phyloP scores from a whole-genome alignment of 352 stramenopile genomes.

The Sclerospora graminicola region DNA sequence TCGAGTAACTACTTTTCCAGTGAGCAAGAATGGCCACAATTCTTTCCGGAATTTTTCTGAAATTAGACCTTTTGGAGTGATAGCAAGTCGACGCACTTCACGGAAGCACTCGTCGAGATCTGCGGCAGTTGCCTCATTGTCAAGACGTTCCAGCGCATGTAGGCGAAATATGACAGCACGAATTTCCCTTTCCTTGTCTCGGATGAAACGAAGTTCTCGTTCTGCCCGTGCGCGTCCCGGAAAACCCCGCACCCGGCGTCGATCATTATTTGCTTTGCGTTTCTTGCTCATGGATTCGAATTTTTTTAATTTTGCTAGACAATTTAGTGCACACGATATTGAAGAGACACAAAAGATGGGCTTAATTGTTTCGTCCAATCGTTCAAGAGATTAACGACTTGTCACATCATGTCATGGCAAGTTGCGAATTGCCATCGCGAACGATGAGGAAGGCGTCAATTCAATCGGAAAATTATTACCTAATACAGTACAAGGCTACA shows the following conservation, averaged over 20 bases:
- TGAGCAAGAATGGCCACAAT: constrained; percentile 59
- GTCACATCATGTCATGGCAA: too few species aligned
- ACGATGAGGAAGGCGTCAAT: too few species aligned
- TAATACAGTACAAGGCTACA: too few species aligned
- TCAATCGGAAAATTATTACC: too few species aligned
- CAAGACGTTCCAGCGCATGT: constrained; percentile 8
- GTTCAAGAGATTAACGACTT: background rate
- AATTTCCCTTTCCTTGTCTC: constrained; percentile 47
- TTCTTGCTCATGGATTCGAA: constrained; percentile 32
- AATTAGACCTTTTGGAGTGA: constrained; percentile 43
- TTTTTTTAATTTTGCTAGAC: too few species aligned
- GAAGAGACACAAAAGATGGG: constrained; percentile 2
- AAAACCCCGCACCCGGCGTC: constrained; percentile 21
- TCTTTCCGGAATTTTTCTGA: constrained; percentile 41
- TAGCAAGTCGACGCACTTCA: constrained; percentile 49
- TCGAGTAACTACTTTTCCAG: background rate
- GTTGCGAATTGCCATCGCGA: too few species aligned
- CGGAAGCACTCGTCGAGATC: constrained; percentile 30
- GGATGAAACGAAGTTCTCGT: constrained; percentile 31
- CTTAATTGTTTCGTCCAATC: constrained; percentile 2
- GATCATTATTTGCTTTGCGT: constrained; percentile 12
- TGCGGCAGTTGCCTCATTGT: constrained; percentile 2
- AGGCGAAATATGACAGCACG: constrained; percentile 23
- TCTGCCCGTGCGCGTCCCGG: constrained; percentile 21
- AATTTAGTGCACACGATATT: background rate